Evolutionary conservation across 2,329 filamentous ascomycete genomes (phyloP).

Genomic region (Thyridium curvatum): DNA sequence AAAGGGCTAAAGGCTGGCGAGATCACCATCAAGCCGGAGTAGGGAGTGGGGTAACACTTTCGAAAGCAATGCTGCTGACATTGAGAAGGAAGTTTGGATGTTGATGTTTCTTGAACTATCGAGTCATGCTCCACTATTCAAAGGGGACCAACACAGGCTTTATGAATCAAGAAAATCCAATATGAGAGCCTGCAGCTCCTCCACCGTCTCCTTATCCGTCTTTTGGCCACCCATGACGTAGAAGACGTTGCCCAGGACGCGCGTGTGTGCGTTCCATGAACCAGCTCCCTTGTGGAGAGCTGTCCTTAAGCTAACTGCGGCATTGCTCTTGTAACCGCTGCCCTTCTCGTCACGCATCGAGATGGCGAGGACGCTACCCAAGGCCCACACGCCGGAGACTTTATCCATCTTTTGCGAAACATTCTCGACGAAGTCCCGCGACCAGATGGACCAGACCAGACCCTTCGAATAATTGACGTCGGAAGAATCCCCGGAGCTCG

Average conservation of each 20-base stretch:
- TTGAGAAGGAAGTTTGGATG: too few species aligned
- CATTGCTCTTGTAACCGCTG: slow-evolving; percentile 40
- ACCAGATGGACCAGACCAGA: slow-evolving; percentile 42
- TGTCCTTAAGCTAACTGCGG: slow-evolving; percentile 34
- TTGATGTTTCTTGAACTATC: too few species aligned
- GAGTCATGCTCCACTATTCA: too few species aligned
- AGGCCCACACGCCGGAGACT: slow-evolving; percentile 62
- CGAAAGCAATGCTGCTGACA: too few species aligned
- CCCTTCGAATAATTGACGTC: too few species aligned
- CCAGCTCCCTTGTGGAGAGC: slow-evolving; percentile 17
- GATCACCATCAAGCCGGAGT: slow-evolving; percentile 1
- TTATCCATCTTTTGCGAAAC: slow-evolving; percentile 46
- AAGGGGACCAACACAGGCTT: too few species aligned
- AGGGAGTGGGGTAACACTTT: too few species aligned
- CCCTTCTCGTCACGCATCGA: slow-evolving; percentile 34
- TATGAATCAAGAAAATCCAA: too few species aligned
- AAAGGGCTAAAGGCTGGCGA: slow-evolving; percentile 5
- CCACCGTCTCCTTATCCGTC: slow-evolving; percentile 4
- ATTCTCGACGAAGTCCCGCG: slow-evolving; percentile 46
- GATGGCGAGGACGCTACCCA: slow-evolving; percentile 71
- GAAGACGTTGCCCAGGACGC: slow-evolving; percentile 51
- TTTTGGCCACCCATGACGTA: slow-evolving; percentile 52
- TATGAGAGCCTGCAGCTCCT: too few species aligned
- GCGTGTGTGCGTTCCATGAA: slow-evolving; percentile 44
- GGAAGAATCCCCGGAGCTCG: neutral